Base-by-base conservation (phyloP, 2,329 filamentous ascomycete genomes). In the Phialophora expanda region DNA sequence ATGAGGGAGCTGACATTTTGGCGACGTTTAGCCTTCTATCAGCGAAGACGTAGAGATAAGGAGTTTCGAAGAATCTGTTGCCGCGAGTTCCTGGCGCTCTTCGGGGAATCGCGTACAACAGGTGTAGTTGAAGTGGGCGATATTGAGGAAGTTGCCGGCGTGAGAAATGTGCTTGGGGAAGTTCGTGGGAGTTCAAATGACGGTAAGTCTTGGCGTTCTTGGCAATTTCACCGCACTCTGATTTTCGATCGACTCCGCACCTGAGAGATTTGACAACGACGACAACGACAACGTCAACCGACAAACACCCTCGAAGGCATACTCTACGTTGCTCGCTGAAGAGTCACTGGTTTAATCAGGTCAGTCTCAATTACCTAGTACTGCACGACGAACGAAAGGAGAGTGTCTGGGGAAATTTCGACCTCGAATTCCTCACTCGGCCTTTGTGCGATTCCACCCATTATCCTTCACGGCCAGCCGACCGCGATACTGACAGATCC, bases 71-170 rank as follows among this genome's bases (percentile, higher is more conserved):
- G 22, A 22, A 46, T n/a, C 81, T 81, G 83, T 83, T 81, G 80
- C 82, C 77, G 81, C 82, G 80, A 83, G 80, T 83, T 82, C 78
- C 81, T 80, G 76, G 78, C 77, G 80, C 78, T 78, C 75, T 81
- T 82, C 80, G 80, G 78, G 80, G 79, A 82, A 83, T 83, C 81
- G 81, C 81, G 81, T 77, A 82, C 80, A 80, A 82, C 75, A 78
- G 44, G 56, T 56, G 50, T 51, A 32, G 11, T 41, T 60, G 30
- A 28, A 24, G 44, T 69, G 59, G 30, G 26, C 48, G 12, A 38
- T 60, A 44, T 44, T n/a, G 38, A 17, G 61, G 46, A 20, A 44
- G 48, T 44, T 17, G 24, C 48, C 48, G 48, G 17, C 26, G 3
- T 20, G 48, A 51, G 24, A 51, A 28, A 28, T 28, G 38, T n/a